Evolutionary conservation across 2,329 filamentous ascomycete species (phyloP).

Genomic region (Trichoderma hamatum): DNA sequence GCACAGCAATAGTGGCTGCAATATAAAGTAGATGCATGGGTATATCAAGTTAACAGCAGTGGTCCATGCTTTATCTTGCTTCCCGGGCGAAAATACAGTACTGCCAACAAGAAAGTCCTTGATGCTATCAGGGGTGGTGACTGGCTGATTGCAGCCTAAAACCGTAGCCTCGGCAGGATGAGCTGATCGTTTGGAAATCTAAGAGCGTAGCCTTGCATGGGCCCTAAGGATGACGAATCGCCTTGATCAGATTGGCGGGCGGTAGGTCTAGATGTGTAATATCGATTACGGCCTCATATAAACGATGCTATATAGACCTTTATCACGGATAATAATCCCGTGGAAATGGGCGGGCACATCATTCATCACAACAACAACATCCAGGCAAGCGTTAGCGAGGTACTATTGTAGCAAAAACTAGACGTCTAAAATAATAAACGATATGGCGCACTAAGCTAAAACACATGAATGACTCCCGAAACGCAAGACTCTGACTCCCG

Average conservation of each 20-base stretch:
- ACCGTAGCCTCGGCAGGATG: background rate
- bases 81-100: background rate
- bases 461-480: slow-evolving; percentile 29
- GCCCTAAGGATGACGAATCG: background rate
- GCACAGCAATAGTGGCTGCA: background rate
- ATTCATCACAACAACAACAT: background rate
- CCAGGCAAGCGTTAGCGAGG: background rate
- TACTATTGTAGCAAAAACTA: slow-evolving; percentile 26
- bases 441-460: slow-evolving; percentile 28
- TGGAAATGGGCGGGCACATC: background rate
- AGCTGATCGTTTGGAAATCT: background rate
- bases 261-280: no score
- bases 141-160: background rate
- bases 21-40: background rate
- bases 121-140: background rate
- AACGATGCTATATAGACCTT: background rate
- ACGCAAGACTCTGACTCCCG: slow-evolving; percentile 30
- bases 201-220: background rate
- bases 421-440: slow-evolving; percentile 24
- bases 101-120: background rate
- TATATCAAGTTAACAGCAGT: background rate
- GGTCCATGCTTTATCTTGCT: background rate
- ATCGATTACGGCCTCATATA: background rate
- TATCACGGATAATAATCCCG: background rate
- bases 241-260: background rate